These are phyloP conservation scores for Clonostachys sp. DNA, from an alignment of 2,329 filamentous ascomycete genomes.

Conservation along the genomic window DNA sequence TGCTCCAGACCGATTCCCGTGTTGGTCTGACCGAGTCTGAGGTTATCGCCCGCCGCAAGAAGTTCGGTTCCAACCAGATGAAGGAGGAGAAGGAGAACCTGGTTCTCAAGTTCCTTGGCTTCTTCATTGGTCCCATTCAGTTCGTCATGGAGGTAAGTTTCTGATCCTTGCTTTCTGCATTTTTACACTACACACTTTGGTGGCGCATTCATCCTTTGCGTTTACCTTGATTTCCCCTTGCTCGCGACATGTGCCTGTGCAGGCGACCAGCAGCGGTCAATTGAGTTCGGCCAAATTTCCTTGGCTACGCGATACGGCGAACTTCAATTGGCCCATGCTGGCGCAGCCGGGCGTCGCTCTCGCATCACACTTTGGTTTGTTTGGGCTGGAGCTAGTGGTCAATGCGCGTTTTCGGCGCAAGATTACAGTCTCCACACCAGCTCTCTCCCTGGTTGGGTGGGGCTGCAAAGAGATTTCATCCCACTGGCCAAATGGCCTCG, in stretches of 20 bases:
- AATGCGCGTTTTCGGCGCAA: constrained; percentile 13
- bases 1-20: constrained; percentile 72
- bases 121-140: constrained; percentile 86
- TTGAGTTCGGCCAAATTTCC: not conserved
- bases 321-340: not conserved
- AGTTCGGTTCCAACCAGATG: constrained; percentile 84
- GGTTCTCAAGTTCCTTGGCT: constrained; percentile 75
- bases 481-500: no score
- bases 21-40: constrained; percentile 69
- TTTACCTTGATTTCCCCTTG: no score
- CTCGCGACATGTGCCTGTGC: no score
- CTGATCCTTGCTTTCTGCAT: not conserved
- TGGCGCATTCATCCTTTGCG: no score
- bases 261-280: not conserved
- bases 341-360: no score
- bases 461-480: no score
- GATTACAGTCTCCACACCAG: constrained; percentile 15
- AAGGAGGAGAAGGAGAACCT: constrained; percentile 87
- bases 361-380: not conserved
- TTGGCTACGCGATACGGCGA: not conserved
- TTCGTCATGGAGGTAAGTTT: constrained; percentile 83
- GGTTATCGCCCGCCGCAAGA: constrained; percentile 59
- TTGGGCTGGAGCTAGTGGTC: constrained; percentile 8
- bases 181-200: no score
- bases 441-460: constrained; percentile 6